Conservation (phyloP, 257 asterid genomes). For the Nicotiana tabacum region DNA sequence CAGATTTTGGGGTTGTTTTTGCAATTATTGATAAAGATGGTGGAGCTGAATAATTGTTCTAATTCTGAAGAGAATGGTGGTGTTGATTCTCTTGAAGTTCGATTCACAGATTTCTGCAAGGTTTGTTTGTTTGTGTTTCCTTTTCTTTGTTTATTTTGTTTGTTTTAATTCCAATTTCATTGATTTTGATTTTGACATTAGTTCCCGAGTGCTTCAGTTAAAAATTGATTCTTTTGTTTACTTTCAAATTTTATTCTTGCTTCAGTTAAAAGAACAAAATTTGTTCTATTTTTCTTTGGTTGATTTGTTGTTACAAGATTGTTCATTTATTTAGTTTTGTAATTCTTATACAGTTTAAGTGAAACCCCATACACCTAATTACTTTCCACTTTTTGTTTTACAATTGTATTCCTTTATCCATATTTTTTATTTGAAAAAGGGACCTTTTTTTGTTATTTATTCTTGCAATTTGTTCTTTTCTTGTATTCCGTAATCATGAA, state of each 20-base stretch:
- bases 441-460: slow-evolving; percentile 1
- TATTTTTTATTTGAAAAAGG: background rate
- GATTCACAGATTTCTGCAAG: slow-evolving; percentile 71
- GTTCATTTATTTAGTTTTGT: background rate
- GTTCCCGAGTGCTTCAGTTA: background rate
- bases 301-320: background rate
- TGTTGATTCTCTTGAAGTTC: slow-evolving; percentile 41
- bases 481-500: background rate
- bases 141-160: background rate
- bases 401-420: background rate
- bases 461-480: background rate
- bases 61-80: background rate
- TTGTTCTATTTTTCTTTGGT: background rate
- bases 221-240: background rate
- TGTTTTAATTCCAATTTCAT: background rate
- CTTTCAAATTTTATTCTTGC: background rate
- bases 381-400: background rate
- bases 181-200: background rate
- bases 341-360: background rate
- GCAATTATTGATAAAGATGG: background rate
- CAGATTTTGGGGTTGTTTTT: background rate
- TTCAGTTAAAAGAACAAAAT: background rate
- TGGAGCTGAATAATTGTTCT: background rate
- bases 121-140: slow-evolving; percentile 23
- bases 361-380: background rate